Evolutionary conservation across 306 rosid species (phyloP).

Genomic region (Chamaecrista fasciculata): DNA sequence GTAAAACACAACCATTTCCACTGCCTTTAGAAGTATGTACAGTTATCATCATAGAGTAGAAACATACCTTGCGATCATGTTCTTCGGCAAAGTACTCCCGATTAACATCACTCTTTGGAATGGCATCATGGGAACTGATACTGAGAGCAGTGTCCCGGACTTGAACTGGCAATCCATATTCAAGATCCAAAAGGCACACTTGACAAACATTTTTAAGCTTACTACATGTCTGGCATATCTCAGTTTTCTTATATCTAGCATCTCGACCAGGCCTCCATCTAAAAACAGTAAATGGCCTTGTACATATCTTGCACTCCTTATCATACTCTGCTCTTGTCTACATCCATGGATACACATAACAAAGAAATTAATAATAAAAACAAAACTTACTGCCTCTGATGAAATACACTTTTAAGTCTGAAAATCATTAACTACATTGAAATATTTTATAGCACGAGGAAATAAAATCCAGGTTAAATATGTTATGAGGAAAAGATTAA

Average conservation of each 20-base stretch:
- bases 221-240: slow-evolving; percentile 93
- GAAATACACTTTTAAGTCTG: slow-evolving; percentile 9
- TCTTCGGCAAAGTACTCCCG: slow-evolving; percentile 93
- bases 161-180: slow-evolving; percentile 90
- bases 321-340: slow-evolving; percentile 78
- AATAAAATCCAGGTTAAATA: not conserved
- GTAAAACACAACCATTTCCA: not conserved
- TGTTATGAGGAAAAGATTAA: not conserved
- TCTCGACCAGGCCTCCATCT: slow-evolving; percentile 95
- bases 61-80: slow-evolving; percentile 87
- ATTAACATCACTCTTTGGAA: slow-evolving; percentile 92
- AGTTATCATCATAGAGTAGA: not conserved
- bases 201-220: slow-evolving; percentile 90
- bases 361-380: too few species aligned
- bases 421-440: slow-evolving; percentile 1
- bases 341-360: slow-evolving; percentile 23
- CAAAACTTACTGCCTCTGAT: too few species aligned
- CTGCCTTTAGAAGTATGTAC: not conserved
- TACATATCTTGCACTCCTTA: slow-evolving; percentile 94
- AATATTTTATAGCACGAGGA: not conserved
- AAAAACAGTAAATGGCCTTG: slow-evolving; percentile 90
- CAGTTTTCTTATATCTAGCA: slow-evolving; percentile 79
- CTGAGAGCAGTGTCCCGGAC: slow-evolving; percentile 85
- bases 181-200: slow-evolving; percentile 91
- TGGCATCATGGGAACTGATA: slow-evolving; percentile 71